Conservation (phyloP, 2,329 filamentous ascomycete species). For the Exophiala spinifera region DNA sequence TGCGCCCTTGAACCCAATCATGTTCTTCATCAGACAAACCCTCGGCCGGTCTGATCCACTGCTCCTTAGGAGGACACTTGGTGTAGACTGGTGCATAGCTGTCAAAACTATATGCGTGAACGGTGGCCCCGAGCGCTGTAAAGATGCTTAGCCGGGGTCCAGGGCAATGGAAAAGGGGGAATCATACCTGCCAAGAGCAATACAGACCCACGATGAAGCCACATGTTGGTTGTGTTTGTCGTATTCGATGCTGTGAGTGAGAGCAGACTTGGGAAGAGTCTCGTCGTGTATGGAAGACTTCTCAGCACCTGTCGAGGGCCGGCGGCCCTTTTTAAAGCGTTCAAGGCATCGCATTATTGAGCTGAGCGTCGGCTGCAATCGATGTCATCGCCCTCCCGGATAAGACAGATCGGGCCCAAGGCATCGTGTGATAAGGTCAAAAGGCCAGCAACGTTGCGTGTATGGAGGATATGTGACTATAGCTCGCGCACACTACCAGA, state of each 20-base stretch:
- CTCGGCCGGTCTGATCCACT: slow-evolving; percentile 4
- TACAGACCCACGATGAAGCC: background rate
- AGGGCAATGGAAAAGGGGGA: background rate
- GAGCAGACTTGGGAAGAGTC: too few relatives aligned
- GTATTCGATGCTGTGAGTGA: background rate
- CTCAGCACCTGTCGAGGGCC: too few relatives aligned
- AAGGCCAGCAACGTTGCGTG: background rate
- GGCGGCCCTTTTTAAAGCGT: too few relatives aligned
- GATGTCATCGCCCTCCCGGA: too few relatives aligned
- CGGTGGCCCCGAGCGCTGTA: background rate
- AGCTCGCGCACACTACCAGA: background rate
- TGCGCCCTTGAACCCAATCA: slow-evolving; percentile 13
- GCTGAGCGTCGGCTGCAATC: too few relatives aligned
- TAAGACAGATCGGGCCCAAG: too few relatives aligned
- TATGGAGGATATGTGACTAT: background rate
- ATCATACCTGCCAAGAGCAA: too few relatives aligned
- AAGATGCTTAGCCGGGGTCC: background rate
- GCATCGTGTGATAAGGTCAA: background rate
- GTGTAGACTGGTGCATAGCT: slow-evolving; percentile 7
- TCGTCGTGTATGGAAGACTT: too few relatives aligned
- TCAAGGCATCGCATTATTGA: too few relatives aligned
- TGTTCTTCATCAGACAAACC: slow-evolving; percentile 9
- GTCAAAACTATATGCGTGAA: background rate
- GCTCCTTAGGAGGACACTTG: slow-evolving; percentile 2
- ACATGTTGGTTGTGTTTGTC: background rate